phyloP scores from a whole-genome alignment of 495 filamentous ascomycete genomes.

The Parmelia sp. region DNA sequence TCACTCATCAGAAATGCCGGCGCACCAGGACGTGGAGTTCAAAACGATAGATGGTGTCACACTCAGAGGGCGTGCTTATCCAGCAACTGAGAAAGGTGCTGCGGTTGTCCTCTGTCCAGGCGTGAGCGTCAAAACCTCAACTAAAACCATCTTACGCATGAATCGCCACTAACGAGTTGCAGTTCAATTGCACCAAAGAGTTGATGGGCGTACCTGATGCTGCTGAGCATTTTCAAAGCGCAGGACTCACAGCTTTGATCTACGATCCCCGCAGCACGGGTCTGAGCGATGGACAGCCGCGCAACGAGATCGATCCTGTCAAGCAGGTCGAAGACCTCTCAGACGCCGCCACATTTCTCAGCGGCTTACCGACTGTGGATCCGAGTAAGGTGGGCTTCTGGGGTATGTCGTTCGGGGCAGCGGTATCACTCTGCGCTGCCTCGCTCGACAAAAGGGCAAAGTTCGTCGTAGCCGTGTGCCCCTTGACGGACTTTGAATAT shows the following conservation, averaged over 20 bases:
- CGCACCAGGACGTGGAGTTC: too few species aligned
- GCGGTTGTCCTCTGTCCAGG: too few species aligned
- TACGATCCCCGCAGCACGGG: constrained; percentile 40
- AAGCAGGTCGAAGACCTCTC: constrained; percentile 35
- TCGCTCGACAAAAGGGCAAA: constrained; percentile 31
- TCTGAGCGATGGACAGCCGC: constrained; percentile 37
- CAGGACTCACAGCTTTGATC: constrained; percentile 34
- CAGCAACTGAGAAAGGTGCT: too few species aligned
- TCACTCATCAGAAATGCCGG: too few species aligned
- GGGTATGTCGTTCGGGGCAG: constrained; percentile 39
- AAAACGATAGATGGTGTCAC: too few species aligned
- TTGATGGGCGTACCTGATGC: constrained; percentile 30
- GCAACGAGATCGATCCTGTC: constrained; percentile 38
- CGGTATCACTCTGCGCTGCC: constrained; percentile 26
- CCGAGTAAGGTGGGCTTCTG: constrained; percentile 30
- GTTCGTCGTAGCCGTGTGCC: constrained; percentile 23
- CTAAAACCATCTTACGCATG: too few species aligned
- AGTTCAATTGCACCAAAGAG: constrained; percentile 45
- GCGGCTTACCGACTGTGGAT: background rate
- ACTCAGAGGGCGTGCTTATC: too few species aligned
- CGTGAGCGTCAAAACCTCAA: too few species aligned
- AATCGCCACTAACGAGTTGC: background rate
- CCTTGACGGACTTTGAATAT: too few species aligned
- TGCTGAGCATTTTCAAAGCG: constrained; percentile 35
- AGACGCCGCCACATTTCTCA: constrained; percentile 21